phyloP scores from a whole-genome alignment of 768 basidiomycete genomes.

The Lentinula sp. region DNA sequence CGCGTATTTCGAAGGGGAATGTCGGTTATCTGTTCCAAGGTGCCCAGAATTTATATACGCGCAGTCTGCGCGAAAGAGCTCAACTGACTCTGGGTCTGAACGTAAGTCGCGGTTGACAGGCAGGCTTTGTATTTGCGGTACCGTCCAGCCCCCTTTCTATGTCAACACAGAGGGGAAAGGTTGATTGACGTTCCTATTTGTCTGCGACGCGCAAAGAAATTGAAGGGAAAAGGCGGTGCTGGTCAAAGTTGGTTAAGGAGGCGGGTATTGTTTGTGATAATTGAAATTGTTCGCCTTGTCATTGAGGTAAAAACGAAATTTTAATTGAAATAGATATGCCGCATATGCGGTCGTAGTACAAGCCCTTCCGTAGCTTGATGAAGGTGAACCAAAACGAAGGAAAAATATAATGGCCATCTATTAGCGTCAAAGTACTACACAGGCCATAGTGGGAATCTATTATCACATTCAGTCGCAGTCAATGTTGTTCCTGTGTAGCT shows the following conservation, averaged over 20 bases:
- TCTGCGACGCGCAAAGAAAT: not conserved
- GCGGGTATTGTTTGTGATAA: not conserved
- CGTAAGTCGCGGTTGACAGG: not conserved
- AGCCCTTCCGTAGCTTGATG: too few relatives aligned
- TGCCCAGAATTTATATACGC: not conserved
- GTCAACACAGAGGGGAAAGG: not conserved
- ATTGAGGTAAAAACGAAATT: not conserved
- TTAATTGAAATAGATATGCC: not conserved
- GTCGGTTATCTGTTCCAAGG: not conserved
- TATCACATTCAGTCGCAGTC: not conserved
- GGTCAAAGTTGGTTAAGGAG: not conserved
- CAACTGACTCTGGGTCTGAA: not conserved
- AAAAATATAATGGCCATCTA: not conserved
- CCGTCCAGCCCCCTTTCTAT: not conserved
- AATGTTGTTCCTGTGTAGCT: not conserved
- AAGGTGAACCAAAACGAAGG: not conserved
- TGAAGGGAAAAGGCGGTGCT: not conserved
- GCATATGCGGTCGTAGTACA: not conserved
- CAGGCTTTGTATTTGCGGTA: not conserved
- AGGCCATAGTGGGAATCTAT: not conserved
- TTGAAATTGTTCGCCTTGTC: not conserved
- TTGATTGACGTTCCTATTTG: conserved; percentile 1
- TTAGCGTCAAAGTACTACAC: not conserved
- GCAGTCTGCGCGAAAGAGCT: not conserved
- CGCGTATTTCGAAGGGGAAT: not conserved